Conservation (phyloP, 2,329 filamentous ascomycete genomes). For the Diaporthe ilicicola region DNA sequence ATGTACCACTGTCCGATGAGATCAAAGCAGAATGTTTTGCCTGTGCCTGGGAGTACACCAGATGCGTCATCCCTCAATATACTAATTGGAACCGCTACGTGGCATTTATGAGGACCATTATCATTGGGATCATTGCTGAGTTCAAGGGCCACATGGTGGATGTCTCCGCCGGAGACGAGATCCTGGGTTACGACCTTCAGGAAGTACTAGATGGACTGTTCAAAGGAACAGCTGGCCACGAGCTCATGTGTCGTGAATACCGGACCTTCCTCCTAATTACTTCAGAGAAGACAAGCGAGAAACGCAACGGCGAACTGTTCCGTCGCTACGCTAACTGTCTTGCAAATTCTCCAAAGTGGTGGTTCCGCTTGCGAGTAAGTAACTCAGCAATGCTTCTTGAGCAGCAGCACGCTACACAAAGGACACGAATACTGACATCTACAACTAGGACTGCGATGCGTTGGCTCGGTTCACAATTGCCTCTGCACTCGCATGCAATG, state of each 20-base stretch:
- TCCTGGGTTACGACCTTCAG: constrained; percentile 36
- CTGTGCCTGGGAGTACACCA: constrained; percentile 39
- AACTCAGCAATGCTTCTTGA: too few species aligned
- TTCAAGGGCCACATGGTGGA: constrained; percentile 36
- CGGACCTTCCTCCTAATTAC: constrained; percentile 37
- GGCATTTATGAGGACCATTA: constrained; percentile 37
- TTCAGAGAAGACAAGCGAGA: constrained; percentile 35
- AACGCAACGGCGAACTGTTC: constrained; percentile 37
- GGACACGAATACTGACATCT: too few species aligned
- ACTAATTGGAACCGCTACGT: constrained; percentile 39
- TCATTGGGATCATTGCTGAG: constrained; percentile 38
- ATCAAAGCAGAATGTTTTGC: constrained; percentile 35
- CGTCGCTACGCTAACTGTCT: constrained; percentile 41
- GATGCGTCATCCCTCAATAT: constrained; percentile 39
- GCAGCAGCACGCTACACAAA: too few species aligned
- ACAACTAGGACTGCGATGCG: constrained; percentile 46
- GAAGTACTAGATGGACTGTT: constrained; percentile 34
- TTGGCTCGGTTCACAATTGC: constrained; percentile 44
- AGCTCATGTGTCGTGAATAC: constrained; percentile 36
- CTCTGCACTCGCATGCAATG: constrained; percentile 44
- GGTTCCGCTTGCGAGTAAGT: constrained; percentile 46
- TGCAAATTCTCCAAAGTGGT: constrained; percentile 37
- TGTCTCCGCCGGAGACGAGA: constrained; percentile 15
- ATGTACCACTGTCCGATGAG: constrained; percentile 14
- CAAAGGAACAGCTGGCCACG: constrained; percentile 29